phyloP scores from a whole-genome alignment of 2,329 filamentous ascomycete species.

The Botryotinia narcissicola region DNA sequence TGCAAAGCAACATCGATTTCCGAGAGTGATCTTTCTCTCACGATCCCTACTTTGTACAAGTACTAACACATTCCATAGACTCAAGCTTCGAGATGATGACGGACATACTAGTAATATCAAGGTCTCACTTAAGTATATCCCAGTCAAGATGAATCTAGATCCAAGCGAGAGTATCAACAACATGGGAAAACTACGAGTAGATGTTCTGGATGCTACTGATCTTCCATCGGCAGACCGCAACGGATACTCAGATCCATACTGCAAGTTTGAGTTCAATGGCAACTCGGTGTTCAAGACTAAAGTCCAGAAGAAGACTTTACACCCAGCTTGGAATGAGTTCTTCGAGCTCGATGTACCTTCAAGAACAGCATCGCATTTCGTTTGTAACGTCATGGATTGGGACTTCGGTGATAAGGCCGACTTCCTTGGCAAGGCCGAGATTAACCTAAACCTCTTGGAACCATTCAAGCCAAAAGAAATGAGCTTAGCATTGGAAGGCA shows the following conservation, averaged over 20 bases:
- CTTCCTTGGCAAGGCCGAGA: conserved; percentile 72
- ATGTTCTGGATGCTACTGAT: conserved; percentile 80
- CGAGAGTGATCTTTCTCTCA: conserved; percentile 36
- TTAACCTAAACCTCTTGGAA: conserved; percentile 77
- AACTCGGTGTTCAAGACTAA: conserved; percentile 94
- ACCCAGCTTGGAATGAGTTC: conserved; percentile 93
- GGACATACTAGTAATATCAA: conserved; percentile 77
- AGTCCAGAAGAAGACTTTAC: conserved; percentile 92
- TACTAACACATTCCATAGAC: conserved; percentile 79
- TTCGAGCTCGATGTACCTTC: conserved; percentile 84
- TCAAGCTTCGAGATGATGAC: conserved; percentile 75
- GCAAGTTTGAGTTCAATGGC: conserved; percentile 88
- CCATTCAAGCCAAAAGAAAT: conserved; percentile 81
- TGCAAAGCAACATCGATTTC: conserved; percentile 45
- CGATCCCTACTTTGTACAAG: neutral
- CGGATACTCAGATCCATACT: conserved; percentile 95
- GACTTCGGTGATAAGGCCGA: conserved; percentile 96
- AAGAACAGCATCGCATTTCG: conserved; percentile 79
- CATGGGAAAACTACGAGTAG: conserved; percentile 92
- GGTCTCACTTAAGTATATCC: conserved; percentile 91
- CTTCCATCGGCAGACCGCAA: conserved; percentile 95
- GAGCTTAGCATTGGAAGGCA: conserved; percentile 75
- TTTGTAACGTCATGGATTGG: conserved; percentile 85
- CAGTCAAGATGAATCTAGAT: conserved; percentile 89
- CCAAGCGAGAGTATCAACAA: conserved; percentile 98